These are phyloP conservation scores for Royoungia palumana DNA, from an alignment of 768 basidiomycete species.

Conservation along the genomic window DNA sequence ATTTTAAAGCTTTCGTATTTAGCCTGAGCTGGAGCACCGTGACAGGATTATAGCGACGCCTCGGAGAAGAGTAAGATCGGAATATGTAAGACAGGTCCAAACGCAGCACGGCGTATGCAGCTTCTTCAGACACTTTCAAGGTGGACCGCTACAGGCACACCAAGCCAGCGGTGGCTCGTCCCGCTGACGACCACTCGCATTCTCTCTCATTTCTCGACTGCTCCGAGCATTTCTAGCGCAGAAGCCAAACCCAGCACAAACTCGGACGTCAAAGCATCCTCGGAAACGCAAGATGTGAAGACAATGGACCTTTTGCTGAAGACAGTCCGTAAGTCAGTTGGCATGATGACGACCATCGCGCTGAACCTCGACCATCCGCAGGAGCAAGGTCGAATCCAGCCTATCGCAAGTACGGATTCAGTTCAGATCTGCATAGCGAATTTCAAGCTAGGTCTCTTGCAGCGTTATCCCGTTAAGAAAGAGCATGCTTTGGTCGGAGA, in stretches of 20 bases:
- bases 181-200: not conserved
- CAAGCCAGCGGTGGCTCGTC: too few species aligned
- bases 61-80: too few species aligned
- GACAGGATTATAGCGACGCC: too few species aligned
- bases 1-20: too few species aligned
- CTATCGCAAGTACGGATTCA: constrained; percentile 43
- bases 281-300: constrained; percentile 58
- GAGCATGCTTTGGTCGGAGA: constrained; percentile 55
- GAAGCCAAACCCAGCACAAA: constrained; percentile 1
- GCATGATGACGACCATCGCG: not conserved
- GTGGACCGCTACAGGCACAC: too few species aligned
- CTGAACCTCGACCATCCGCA: constrained; percentile 16
- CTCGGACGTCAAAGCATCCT: constrained; percentile 24
- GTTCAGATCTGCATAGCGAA: not conserved
- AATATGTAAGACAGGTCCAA: too few species aligned
- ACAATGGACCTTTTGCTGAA: constrained; percentile 56
- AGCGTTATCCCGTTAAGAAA: constrained; percentile 59
- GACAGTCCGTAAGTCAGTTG: constrained; percentile 49
- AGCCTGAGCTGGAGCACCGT: too few species aligned
- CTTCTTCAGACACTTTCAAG: too few species aligned
- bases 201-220: constrained; percentile 2
- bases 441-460: constrained; percentile 8
- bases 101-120: too few species aligned
- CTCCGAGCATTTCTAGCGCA: not conserved
- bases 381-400: constrained; percentile 52